Evolutionary conservation across 306 rosid genomes (phyloP).

Genomic region (Castanopsis chinensis): DNA sequence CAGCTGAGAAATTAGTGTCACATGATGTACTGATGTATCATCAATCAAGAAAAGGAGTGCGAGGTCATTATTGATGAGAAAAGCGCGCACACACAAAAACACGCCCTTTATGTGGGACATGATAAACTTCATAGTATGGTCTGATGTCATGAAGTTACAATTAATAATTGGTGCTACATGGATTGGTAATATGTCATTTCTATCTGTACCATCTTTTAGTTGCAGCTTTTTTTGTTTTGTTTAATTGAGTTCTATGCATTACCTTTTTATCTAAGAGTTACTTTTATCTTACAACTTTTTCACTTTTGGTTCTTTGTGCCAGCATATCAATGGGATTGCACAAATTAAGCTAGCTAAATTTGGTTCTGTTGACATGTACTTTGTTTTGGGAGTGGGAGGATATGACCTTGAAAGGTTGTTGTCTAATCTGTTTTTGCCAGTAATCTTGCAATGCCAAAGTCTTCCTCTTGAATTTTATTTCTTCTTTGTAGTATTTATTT

Average conservation of each 20-base stretch:
- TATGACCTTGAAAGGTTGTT: conserved; percentile 80
- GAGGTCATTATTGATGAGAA: background rate
- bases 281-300: conserved; percentile 2
- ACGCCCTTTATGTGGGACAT: background rate
- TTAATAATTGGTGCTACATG: background rate
- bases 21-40: background rate
- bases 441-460: background rate
- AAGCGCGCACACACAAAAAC: background rate
- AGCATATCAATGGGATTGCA: conserved; percentile 90
- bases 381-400: conserved; percentile 92
- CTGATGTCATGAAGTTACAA: background rate
- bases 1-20: background rate
- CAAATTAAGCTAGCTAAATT: conserved; percentile 75
- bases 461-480: background rate
- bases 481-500: background rate
- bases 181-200: background rate
- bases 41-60: background rate
- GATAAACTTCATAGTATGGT: background rate
- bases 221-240: background rate
- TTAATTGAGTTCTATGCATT: background rate
- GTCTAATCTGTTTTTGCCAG: conserved; percentile 9
- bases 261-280: background rate
- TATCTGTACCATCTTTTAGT: background rate
- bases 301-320: conserved; percentile 28
- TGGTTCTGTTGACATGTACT: conserved; percentile 87